Evolutionary conservation across 2,329 filamentous ascomycete species (phyloP), one percentile per base, ranked within the genome.

Genomic region (Incumbomyces lentus): DNA sequence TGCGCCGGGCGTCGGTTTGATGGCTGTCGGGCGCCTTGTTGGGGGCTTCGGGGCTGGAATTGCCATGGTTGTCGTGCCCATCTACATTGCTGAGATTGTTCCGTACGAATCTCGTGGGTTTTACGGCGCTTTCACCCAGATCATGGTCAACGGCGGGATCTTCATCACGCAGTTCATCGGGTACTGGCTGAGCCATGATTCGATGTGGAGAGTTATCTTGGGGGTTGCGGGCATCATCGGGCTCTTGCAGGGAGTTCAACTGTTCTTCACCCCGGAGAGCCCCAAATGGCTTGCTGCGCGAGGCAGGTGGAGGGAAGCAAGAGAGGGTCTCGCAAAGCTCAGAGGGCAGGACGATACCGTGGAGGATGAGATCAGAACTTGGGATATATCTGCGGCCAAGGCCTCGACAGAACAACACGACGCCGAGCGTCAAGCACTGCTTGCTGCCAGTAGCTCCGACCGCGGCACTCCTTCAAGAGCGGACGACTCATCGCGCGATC

Each of bases 101-200:
- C 92, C 90, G 3, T 79, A 79, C 0, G 68, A 72, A 13, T 76
- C 82, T 54, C 78, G 81, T 46, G 89, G 88, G 4, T 79, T 94
- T 52, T 96, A 95, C 57, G 79, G 79, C 10, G 79, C 78, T 46
- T 83, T 93, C 65, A 96, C 92, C 0, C 90, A 98, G 62, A 81
- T 96, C 59, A 89, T 88, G 65, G 89, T 89, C 70, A 96, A 96
- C 59, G 70, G 89, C 18, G 92, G 92, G 47, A 95, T 98, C 44
- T 67, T 98, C 36, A 68, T 79, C 19, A 82, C 89, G 0, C 92
- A 96, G 64, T 74, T 82, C 0, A 68, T 96, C 31, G 92, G 92
- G 0, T 92, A 85, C 60, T 95, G 95, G 63, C 62, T 95, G 47
- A 95, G 88, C 67, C 75, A 81, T 58, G 86, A 78, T 4, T 78